Evolutionary conservation across 768 basidiomycete species (phyloP), one percentile per base, ranked within the genome.

Genomic region (Dictyophora rubrovolvata): DNA sequence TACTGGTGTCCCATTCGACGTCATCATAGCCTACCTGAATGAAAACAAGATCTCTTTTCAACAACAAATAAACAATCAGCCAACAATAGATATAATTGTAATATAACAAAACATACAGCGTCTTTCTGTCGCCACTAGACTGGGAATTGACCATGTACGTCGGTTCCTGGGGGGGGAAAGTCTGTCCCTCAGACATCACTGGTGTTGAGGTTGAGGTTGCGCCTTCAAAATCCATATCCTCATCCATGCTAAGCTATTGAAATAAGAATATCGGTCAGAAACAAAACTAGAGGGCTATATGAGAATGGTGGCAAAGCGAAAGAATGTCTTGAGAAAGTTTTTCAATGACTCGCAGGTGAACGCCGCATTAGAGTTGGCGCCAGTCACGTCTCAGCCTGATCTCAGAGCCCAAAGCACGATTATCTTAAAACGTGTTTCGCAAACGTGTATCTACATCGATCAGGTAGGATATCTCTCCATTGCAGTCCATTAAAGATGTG

Each of bases 11-110:
- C 42, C 42, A 42, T 42, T 46, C 42, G 20, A 56, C 22, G 49
- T 34, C 47, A n/a, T 34, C 17, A 34, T 22, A n/a, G n/a, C 51
- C 23, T 47, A 59, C 57, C 57, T 59, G 57, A 18, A 96, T 82
- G 74, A 96, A 96, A 50, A 93, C 93, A 61, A 96, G 83, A 73
- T 96, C 93, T 61, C 90, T 93, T 69, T 36, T 35, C 23, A 60
- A 47, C 48, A 54, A 46, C 36, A 56, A 55, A 59, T 60, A 69
- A 51, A 48, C 22, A 51, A 20, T n/a, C 21, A 67, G 66, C 61
- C 63, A 53, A 9, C 42, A 42, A 59, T 56, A 54, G 36, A 53
- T 48, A 48, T 34, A 42, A n/a, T 9, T 34, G 54, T 49, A n/a
- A 50, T 21, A 23, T 36, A n/a, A 64, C 61, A 37, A 7, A 56